Base-by-base conservation (phyloP, 73 alveolate species). In the Stentor coeruleus region DNA sequence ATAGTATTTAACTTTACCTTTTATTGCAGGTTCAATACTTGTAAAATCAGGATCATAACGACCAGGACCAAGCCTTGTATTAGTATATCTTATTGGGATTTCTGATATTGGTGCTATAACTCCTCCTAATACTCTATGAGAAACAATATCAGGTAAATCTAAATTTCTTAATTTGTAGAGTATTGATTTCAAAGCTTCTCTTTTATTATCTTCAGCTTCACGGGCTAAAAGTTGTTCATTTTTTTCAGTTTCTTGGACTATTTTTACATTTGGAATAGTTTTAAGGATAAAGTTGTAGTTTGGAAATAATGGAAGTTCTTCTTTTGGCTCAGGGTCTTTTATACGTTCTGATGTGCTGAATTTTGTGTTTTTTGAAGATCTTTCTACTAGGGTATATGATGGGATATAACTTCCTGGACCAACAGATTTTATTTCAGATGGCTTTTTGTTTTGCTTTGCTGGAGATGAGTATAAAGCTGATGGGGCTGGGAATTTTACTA, bases 21-120 rank as follows among this genome's bases (percentile, higher is more conserved):
- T 26, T 20, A 66, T 33, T 20, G n/a, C 42, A 20, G 79, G 79
- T 40, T 66, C 79, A 66, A 66, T 2, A 11, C 40, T 31, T 11
- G n/a, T 31, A 33, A 28, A 66, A 11, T 20, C n/a, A 26, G 37
- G 40, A 11, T 20, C n/a, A 40, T 66, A 66, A 28, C 39, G 36
- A 28, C 79, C 79, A 28, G 79, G 79, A 31, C 79, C 79, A 11
- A 66, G 40, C 2, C 37, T 66, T 66, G 36, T 33, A 26, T 33
- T 26, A 11, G n/a, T 31, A 11, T 20, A 31, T 1, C 79, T 0
- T 14, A 11, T 20, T 66, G 79, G 79, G 33, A 15, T 26, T 20
- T 37, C 14, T 20, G n/a, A 28, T 20, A 20, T 15, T 66, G 79
- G 79, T 26, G 42, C 39, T 20, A 66, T 66, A 14, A 66, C 37